Evolutionary conservation across 345 rosid genomes (phyloP), one percentile per base, ranked within the genome.

Genomic region (Tarenaya hassleriana): DNA sequence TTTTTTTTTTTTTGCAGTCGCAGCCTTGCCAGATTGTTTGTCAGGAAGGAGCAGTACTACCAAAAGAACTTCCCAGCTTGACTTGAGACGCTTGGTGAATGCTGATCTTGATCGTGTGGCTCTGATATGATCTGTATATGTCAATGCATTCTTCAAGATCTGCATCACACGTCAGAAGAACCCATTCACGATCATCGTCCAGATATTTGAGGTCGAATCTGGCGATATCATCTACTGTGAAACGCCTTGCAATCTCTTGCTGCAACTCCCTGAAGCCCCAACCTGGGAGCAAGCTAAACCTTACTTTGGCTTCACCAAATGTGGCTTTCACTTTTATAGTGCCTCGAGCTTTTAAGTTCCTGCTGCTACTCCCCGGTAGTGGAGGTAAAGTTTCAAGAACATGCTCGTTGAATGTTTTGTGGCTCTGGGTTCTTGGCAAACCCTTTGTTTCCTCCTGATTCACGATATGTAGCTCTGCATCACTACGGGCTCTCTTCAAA

Each of bases 101-200:
- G 1, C 92, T 74, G 41, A 87, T 77, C 47, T 73, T 75, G 58
- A 91, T 80, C 1, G 86, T 82, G 20, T 58, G 62, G 48, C 65
- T 67, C 54, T 47, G 75, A 40, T 72, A 76, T 62, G 62, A 53
- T 66, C 69, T 87, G 53, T 82, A 61, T 42, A 84, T 72, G 40
- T 91, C 95, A 37, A 74, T 71, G 48, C 98, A 91, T 66, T 91
- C 98, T 67, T 91, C 95, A 1, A 91, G 82, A 61, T 84, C 94
- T 0, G 76, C 83, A 53, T 84, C 84, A 34, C 94, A 81, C 20
- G 92, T 80, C 64, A 80, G 64, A 42, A 80, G 85, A 40, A 84
- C 88, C 88, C 92, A 84, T 29, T 84, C 92, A 7, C 16, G 35
- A 54, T 84, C 92, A 69, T 80, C 88, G 52, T 84, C 92, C 63